Evolutionary conservation across 2,329 filamentous ascomycete genomes (phyloP).

Genomic region (Tympanopsis confertula): DNA sequence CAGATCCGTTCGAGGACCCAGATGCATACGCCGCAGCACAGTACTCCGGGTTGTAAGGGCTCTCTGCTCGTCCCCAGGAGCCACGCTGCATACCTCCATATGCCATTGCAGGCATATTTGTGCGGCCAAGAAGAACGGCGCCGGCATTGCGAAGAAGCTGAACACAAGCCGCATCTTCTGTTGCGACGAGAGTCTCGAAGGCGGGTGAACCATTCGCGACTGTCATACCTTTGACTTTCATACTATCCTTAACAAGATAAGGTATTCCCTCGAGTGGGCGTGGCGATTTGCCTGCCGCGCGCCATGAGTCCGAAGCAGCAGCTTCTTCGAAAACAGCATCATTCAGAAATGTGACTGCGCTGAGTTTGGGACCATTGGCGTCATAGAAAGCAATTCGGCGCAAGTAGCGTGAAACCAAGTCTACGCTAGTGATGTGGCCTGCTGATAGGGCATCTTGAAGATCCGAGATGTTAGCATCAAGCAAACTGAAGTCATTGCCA

Average conservation of each 20-base stretch:
- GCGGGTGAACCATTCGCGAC: slow-evolving; percentile 42
- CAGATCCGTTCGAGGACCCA: slow-evolving; percentile 45
- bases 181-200: slow-evolving; percentile 33
- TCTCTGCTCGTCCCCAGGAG: slow-evolving; percentile 41
- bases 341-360: slow-evolving; percentile 36
- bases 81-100: slow-evolving; percentile 45
- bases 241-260: slow-evolving; percentile 45
- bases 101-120: slow-evolving; percentile 50
- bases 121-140: slow-evolving; percentile 37
- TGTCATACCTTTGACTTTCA: slow-evolving; percentile 38
- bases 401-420: slow-evolving; percentile 30
- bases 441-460: slow-evolving; percentile 26
- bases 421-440: slow-evolving; percentile 27
- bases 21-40: slow-evolving; percentile 41
- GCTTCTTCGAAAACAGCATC: slow-evolving; percentile 30
- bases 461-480: slow-evolving; percentile 33
- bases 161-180: slow-evolving; percentile 38
- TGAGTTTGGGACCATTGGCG: slow-evolving; percentile 23
- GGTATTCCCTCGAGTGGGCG: slow-evolving; percentile 41
- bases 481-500: slow-evolving; percentile 15
- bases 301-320: slow-evolving; percentile 28
- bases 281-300: slow-evolving; percentile 19
- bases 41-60: slow-evolving; percentile 40
- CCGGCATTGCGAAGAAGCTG: slow-evolving; percentile 32
- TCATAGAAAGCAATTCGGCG: slow-evolving; percentile 34